Base-by-base conservation (phyloP, 2,329 filamentous ascomycete species). In the Trichothecium roseum region DNA sequence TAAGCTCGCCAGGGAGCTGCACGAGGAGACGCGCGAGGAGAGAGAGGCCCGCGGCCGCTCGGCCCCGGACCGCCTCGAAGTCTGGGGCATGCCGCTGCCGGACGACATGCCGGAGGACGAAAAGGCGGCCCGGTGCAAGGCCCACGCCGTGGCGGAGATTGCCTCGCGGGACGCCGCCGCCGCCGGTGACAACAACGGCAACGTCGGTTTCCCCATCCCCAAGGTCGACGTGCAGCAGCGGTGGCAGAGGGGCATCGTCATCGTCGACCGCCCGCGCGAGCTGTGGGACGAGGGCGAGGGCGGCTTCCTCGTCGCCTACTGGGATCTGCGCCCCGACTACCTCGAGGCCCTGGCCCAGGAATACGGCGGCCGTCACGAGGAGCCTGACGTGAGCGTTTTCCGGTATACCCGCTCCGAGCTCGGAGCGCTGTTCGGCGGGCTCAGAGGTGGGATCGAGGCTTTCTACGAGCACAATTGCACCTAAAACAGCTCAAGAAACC, bases 11-110 rank as follows among this genome's bases (percentile, higher is more conserved):
- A 20, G 30, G 22, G 28, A 8, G 18, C 7, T 40, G 3, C 30
- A 37, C 18, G 9, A 22, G 17, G 26, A 34, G 5, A 37, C 38
- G 12, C 20, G 26, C 4, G 30, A 34, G 12, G 29, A 32, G 18
- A 17, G 30, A 3, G 30, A 30, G 24, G 10, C 7, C 5, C 14
- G 14, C 4, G 18, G 22, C 8, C 27, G 34, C 12, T 17, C 13
- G 2, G 14, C 15, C 12, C 22, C 35, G 7, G 38, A 37, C 7
- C 30, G 35, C 3, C 30, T 37, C 24, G 38, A 40, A 15, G 30
- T 40, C 3, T 37, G 38, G 38, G 35, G 30, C 6, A 13, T 40
- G 38, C 35, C 38, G 27, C 26, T 37, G 8, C 7, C 29, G 9
- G 15, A n/a, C 2, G 34, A 26, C 8, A 18, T 15, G 7, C 8